phyloP scores from a whole-genome alignment of 2,329 filamentous ascomycete species.

The Exophiala sp. region DNA sequence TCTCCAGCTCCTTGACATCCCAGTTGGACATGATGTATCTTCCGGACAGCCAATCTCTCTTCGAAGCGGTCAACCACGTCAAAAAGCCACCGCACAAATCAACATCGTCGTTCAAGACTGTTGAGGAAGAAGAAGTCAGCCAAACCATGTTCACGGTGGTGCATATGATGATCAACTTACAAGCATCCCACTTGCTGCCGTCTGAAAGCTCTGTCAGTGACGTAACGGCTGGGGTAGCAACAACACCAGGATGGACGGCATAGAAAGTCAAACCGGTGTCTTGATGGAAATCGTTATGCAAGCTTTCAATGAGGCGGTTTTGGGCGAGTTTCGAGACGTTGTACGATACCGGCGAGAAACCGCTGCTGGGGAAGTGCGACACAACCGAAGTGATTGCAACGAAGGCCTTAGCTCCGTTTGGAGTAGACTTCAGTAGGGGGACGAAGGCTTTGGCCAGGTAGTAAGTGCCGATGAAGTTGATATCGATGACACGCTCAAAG shows the following conservation, averaged over 20 bases:
- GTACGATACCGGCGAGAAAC: slow-evolving; percentile 41
- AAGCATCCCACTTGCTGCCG: slow-evolving; percentile 1
- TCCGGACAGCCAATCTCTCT: slow-evolving; percentile 45
- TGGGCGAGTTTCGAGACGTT: slow-evolving; percentile 50
- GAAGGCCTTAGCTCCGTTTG: slow-evolving; percentile 44
- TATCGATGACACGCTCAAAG: slow-evolving; percentile 12
- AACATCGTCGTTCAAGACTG: slow-evolving; percentile 8
- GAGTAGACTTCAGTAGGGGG: slow-evolving; percentile 46
- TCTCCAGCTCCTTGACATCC: slow-evolving; percentile 47
- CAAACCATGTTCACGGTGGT: not conserved
- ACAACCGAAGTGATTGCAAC: slow-evolving; percentile 47
- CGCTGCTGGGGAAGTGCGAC: slow-evolving; percentile 34
- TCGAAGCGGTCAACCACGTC: slow-evolving; percentile 41
- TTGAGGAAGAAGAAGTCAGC: not conserved
- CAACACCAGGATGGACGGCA: slow-evolving; percentile 40
- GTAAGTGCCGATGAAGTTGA: slow-evolving; percentile 17
- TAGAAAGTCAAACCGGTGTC: slow-evolving; percentile 40
- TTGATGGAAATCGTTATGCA: slow-evolving; percentile 44
- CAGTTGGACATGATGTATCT: slow-evolving; percentile 46
- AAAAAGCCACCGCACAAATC: slow-evolving; percentile 25
- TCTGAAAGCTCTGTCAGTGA: slow-evolving; percentile 1
- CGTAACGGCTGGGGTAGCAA: slow-evolving; percentile 31
- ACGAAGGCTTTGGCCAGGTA: slow-evolving; percentile 36
- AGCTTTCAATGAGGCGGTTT: slow-evolving; percentile 48
- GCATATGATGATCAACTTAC: not conserved